Base-by-base conservation (phyloP, 1,284 basidiomycete genomes). In the Tetrapyrgos nigripes region DNA sequence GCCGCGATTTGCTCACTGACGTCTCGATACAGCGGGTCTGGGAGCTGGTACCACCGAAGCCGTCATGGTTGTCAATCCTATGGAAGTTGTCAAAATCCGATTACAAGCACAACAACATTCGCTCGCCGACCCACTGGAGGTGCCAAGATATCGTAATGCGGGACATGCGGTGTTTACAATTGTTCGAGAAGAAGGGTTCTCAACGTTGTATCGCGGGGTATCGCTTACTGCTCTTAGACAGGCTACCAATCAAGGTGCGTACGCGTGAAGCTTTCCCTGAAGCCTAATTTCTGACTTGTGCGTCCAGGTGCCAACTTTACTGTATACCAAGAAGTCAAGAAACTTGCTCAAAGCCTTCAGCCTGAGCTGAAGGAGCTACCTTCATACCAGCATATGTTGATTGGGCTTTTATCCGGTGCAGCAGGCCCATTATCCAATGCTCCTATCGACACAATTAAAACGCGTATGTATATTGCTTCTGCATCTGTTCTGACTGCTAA, bases 41-140 rank as follows among this genome's bases (percentile, higher is more conserved):
- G 94, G 91, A 54, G 97, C 97, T 11, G 97, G 97, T 55, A 92
- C 92, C 17, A 95, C 96, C 1, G 97, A 97, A 77, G 97, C 97
- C 5, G 88, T 99, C 17, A 82, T 88, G 10, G 95, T 99, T 40
- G 97, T 99, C 11, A 97, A 94, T 58, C 97, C 97, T 0, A 99
- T 99, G 97, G 97, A 99, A 73, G 97, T 99, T 45, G 94, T 99
- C 72, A 99, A 99, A 82, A 99, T 99, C 72, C 89, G 97, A 56
- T 80, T 99, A 67, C 97, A 99, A 78, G 97, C 97, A 6, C 97
- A 99, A 74, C 93, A 94, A 73, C 97, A 99, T 78, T 98, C 97
- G 37, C 84, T 99, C 59, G 94, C 96, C 10, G 97, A 99, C 75
- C 97, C 97, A 40, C 79, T 97, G 55, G 97, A 99, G 72, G 83